Conservation (phyloP, 345 rosid species). For the Noccaea caerulescens region DNA sequence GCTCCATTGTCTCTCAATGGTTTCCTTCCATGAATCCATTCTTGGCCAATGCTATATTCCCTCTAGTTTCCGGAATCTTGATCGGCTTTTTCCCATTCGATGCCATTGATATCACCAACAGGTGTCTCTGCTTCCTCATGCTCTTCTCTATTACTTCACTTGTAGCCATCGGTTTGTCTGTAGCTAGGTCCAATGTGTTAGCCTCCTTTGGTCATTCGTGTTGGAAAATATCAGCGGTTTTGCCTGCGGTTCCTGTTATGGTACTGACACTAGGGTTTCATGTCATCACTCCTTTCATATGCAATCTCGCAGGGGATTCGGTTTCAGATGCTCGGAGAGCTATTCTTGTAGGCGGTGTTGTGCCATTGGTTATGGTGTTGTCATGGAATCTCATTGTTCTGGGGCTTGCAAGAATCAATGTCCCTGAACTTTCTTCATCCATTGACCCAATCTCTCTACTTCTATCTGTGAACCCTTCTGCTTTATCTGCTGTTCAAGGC, state of each 20-base stretch:
- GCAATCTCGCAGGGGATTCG: conserved; percentile 73
- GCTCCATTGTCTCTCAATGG: conserved; percentile 75
- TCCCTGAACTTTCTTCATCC: conserved; percentile 42
- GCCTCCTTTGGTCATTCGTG: conserved; percentile 64
- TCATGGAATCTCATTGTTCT: conserved; percentile 91
- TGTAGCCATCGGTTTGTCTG: conserved; percentile 70
- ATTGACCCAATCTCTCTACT: conserved; percentile 78
- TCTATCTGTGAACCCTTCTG: conserved; percentile 83
- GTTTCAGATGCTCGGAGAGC: conserved; percentile 74
- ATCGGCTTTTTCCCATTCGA: conserved; percentile 69
- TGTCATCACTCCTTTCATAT: conserved; percentile 88
- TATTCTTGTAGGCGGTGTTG: conserved; percentile 66
- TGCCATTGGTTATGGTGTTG: conserved; percentile 80
- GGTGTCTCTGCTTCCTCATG: conserved; percentile 73
- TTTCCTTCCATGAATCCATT: conserved; percentile 69
- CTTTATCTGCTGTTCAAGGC: conserved; percentile 83
- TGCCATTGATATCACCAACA: conserved; percentile 64
- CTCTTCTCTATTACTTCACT: conserved; percentile 72
- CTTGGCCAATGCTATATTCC: conserved; percentile 67
- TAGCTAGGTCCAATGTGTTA: conserved; percentile 69
- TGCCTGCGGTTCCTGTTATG: conserved; percentile 82
- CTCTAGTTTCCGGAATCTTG: conserved; percentile 57
- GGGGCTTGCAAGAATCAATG: conserved; percentile 69
- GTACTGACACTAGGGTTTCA: conserved; percentile 91
- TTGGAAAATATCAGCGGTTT: conserved; percentile 63